Percentiles rank a stretch among this genome's conserved stretches.
Evolutionary conservation across 257 asterid genomes (phyloP).

Genomic region (Solanum bulbocastanum): DNA sequence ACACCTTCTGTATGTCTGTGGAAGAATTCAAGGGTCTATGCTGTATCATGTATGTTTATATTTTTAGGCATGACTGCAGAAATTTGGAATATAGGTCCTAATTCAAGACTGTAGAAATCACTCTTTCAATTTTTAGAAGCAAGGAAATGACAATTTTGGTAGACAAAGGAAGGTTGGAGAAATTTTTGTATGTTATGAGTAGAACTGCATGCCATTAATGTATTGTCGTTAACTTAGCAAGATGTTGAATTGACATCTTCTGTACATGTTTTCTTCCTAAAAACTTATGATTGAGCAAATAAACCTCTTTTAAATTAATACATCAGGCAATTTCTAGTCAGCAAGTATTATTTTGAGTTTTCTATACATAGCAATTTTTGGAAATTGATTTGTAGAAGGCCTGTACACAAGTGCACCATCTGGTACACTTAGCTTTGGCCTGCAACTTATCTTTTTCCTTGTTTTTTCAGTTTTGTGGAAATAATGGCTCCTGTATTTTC

Average conservation of each 20-base stretch:
- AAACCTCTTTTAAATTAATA: background rate
- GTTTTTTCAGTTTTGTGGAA: conserved; percentile 80
- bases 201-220: background rate
- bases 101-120: background rate
- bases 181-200: background rate
- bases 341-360: background rate
- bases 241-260: background rate
- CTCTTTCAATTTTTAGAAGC: background rate
- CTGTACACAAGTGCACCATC: background rate
- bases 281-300: background rate
- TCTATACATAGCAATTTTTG: background rate
- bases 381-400: background rate
- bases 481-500: conserved; percentile 99
- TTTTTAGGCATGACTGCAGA: background rate
- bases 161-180: background rate
- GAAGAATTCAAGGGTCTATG: background rate
- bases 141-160: background rate
- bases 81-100: background rate
- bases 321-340: background rate
- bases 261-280: background rate
- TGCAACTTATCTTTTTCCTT: background rate
- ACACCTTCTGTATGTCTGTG: background rate
- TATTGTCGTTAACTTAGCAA: background rate
- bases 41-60: background rate
- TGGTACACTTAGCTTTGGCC: background rate